Evolutionary conservation across 75 land plant genomes (phyloP), one percentile per base, ranked within the genome.

Genomic region (Picea sitchensis): DNA sequence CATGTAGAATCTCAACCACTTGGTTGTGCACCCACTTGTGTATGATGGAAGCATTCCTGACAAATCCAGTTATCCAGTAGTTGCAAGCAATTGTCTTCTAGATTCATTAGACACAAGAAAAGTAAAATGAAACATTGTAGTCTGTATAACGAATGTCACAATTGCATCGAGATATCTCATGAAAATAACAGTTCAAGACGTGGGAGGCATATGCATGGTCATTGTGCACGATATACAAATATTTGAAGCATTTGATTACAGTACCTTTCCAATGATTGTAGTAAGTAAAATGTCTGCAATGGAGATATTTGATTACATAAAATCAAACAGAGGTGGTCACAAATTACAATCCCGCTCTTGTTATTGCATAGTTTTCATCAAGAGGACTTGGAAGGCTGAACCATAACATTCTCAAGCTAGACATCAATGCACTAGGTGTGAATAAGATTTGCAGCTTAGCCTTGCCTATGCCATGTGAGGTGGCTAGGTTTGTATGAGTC

Each of bases 301-400:
- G 26, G 26, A 26, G 26, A 26, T 26, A 26, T 26, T 26, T 26
- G 26, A 26, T 26, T 26, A 85, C 88, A 44, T 84, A 90, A 67
- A 74, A 88, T 15, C 87, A 92, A 0, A 80, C 90, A 0, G 44
- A 26, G 23, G 76, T 82, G 0, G 74, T 87, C 13, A 18, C 47
- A n/a, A 77, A 82, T 0, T 76, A 83, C 38, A 92, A 87, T 62
- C 94, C 94, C 7, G 96, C 96, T 6, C 96, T 94, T 20, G 57
- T 63, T 5, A 26, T 26, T 26, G 26, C 26, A 26, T 26, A 26
- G 26, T 26, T 26, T 26, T 26, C 26, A 26, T 26, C 94, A 0
- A 81, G 94, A 77, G 96, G 96, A 0, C 96, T 94, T 69, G 78
- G 86, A 34, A 64, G 58, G 8, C 81, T 79, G 68, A 82, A 82